phyloP scores from a whole-genome alignment of 176 grass and related monocot species.

The Lolium perenne region DNA sequence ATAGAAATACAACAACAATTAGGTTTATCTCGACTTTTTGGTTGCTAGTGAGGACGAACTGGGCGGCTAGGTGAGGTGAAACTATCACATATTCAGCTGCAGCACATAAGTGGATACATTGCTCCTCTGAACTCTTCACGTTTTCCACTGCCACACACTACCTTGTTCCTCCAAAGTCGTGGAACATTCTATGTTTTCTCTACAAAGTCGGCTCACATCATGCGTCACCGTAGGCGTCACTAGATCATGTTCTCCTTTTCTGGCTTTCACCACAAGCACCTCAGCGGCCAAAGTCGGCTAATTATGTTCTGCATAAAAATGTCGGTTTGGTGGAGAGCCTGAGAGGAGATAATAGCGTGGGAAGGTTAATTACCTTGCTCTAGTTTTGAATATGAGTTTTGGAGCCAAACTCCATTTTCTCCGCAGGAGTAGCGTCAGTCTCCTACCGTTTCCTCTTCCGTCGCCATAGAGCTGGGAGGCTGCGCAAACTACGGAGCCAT shows the following conservation, averaged over 20 bases:
- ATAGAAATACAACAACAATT: too few relatives aligned
- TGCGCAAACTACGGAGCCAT: neutral
- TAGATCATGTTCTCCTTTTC: neutral
- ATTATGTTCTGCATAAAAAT: neutral
- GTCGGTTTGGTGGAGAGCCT: neutral
- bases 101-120: too few relatives aligned
- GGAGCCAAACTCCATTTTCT: neutral
- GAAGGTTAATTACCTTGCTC: neutral
- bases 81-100: too few relatives aligned
- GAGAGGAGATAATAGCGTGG: neutral
- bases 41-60: too few relatives aligned
- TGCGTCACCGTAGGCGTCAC: neutral
- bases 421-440: neutral
- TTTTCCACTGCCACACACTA: too few relatives aligned
- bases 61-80: too few relatives aligned
- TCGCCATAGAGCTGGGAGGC: neutral
- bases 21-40: too few relatives aligned
- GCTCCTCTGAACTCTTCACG: too few relatives aligned
- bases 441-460: constrained; percentile 1
- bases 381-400: neutral
- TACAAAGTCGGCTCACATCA: neutral
- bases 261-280: neutral
- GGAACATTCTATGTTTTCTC: neutral
- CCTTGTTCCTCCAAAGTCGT: too few relatives aligned
- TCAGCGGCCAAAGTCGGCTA: neutral